phyloP scores from a whole-genome alignment of 2,329 filamentous ascomycete species.

The Ophiocordyceps camponoti-leonardi region DNA sequence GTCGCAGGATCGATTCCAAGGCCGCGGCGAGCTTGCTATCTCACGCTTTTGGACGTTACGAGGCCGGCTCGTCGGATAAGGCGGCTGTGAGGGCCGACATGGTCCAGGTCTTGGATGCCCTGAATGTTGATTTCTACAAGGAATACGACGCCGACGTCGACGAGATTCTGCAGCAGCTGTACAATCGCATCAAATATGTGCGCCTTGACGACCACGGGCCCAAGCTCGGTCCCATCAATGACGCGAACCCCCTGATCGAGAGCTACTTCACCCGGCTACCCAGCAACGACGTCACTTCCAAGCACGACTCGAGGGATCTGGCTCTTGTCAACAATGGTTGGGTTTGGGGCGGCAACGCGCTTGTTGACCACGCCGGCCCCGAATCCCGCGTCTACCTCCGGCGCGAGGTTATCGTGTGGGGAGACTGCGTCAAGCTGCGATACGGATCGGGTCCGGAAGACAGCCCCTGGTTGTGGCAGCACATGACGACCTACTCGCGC shows the following conservation, averaged over 20 bases:
- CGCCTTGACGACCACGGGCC: constrained; percentile 86
- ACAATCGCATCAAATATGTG: constrained; percentile 88
- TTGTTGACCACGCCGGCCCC: constrained; percentile 84
- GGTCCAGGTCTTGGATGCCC: constrained; percentile 53
- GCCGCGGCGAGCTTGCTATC: constrained; percentile 41
- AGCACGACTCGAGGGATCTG: constrained; percentile 59
- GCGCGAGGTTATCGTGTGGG: constrained; percentile 94
- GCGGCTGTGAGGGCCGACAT: constrained; percentile 35
- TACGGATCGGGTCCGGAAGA: constrained; percentile 70
- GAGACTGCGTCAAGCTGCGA: constrained; percentile 91
- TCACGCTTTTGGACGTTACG: constrained; percentile 40
- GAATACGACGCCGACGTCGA: constrained; percentile 77
- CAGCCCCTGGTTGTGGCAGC: constrained; percentile 87
- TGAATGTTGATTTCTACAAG: constrained; percentile 78
- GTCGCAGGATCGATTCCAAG: constrained; percentile 51
- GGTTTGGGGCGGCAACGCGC: constrained; percentile 95
- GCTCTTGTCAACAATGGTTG: constrained; percentile 91
- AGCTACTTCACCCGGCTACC: constrained; percentile 88
- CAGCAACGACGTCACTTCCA: constrained; percentile 56
- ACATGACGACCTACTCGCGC: constrained; percentile 84
- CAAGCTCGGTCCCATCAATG: constrained; percentile 62
- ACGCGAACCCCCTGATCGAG: constrained; percentile 71
- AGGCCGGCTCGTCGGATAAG: constrained; percentile 31
- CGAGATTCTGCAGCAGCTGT: constrained; percentile 78
- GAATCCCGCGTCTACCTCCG: constrained; percentile 86